Evolutionary conservation across 345 rosid genomes (phyloP), one percentile per base, ranked within the genome.

Genomic region (Lumnitzera racemosa): DNA sequence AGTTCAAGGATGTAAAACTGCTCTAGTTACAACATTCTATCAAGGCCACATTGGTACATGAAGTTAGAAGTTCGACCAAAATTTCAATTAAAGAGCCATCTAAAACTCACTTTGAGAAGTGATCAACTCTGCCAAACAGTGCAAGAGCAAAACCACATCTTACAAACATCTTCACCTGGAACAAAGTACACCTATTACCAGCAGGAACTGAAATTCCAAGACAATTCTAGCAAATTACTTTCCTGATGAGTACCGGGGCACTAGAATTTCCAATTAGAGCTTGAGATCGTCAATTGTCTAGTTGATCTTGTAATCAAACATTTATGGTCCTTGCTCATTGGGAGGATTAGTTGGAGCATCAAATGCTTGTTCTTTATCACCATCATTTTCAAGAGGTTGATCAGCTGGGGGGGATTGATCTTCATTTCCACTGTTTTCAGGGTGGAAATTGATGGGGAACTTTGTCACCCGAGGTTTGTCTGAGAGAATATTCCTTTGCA

Each of bases 401-500:
- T 73, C 79, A 15, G 72, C 58, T n/a, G 74, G 57, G 47, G 74
- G 70, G 13, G 72, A 57, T 56, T 75, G 77, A 57, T 74, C 83
- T 51, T 41, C 65, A 12, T 49, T 72, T 71, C 67, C 82, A 55
- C 73, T 66, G 24, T 77, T 79, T 58, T 85, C 96, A 0, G 98
- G 96, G 75, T 82, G 91, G 72, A 92, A 92, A 62, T 89, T 87
- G 63, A 92, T 83, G 64, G 96, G 98, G 71, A 92, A 92, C 70
- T 92, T 92, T 14, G 96, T 92, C 20, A 89, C 98, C 67, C 96
- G 75, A 31, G 96, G 98, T 73, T 92, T 92, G 70, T 92, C 90
- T 1, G 94, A 77, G 61, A 89, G 73, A 55, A 92, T 87, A 56
- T 92, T 89, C 74, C 96, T 82, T 61, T 87, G 98, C 25, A 92